A percentile compares a stretch with the other conserved stretches of the same genome.
phyloP scores from a whole-genome alignment of 2,329 filamentous ascomycete genomes.

The Graphiopsis chlorocephala region DNA sequence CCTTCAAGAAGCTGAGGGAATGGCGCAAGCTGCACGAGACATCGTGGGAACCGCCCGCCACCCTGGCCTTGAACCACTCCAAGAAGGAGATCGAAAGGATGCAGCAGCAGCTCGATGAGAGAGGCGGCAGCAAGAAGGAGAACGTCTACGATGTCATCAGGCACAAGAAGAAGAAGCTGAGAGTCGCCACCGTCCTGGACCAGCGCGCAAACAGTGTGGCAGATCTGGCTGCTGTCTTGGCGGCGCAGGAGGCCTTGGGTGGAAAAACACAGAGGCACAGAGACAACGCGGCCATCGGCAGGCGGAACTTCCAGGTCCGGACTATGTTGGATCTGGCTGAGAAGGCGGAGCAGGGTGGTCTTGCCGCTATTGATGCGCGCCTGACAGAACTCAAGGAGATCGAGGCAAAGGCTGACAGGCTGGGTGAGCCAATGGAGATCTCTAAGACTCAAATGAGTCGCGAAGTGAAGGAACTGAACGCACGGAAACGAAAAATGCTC shows the following conservation, averaged over 20 bases:
- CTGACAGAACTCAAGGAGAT: slow-evolving; percentile 13
- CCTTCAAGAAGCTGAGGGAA: slow-evolving; percentile 59
- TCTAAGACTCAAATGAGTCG: slow-evolving; percentile 5
- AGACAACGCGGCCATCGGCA: slow-evolving; percentile 5
- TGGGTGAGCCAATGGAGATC: slow-evolving; percentile 13
- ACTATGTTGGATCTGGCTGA: slow-evolving; percentile 24
- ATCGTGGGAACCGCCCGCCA: slow-evolving; percentile 41
- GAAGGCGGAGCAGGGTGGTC: slow-evolving; percentile 17
- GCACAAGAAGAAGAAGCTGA: slow-evolving; percentile 45
- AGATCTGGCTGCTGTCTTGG: slow-evolving; percentile 57
- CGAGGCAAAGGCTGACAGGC: slow-evolving; percentile 11
- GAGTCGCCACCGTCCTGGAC: slow-evolving; percentile 58
- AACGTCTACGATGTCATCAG: slow-evolving; percentile 31
- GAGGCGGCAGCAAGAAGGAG: slow-evolving; percentile 33
- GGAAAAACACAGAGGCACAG: slow-evolving; percentile 25
- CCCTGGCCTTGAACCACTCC: slow-evolving; percentile 38
- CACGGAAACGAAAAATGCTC: slow-evolving; percentile 21
- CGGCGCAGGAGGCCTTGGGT: slow-evolving; percentile 45
- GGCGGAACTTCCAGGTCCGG: slow-evolving; percentile 20
- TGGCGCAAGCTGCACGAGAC: slow-evolving; percentile 59
- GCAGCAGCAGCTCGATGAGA: slow-evolving; percentile 37
- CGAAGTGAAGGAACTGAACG: slow-evolving; percentile 10
- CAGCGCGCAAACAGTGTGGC: slow-evolving; percentile 63
- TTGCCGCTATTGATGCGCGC: slow-evolving; percentile 21
- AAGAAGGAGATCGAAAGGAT: slow-evolving; percentile 40